Evolutionary conservation across 768 basidiomycete genomes (phyloP), one percentile per base, ranked within the genome.

Genomic region (Podaxis pistillaris): DNA sequence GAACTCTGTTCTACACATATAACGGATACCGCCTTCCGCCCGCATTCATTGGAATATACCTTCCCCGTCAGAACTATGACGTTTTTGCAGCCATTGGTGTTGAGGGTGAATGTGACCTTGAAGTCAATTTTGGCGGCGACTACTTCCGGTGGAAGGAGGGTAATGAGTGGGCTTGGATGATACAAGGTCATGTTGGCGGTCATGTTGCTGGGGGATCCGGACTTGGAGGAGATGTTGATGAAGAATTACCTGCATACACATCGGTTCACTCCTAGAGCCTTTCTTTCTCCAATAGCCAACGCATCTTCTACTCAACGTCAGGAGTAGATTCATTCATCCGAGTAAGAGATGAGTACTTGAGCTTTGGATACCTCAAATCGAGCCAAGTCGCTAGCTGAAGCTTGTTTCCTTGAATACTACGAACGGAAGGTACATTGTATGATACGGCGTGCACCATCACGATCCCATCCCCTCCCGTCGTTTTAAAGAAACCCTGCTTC

Each of bases 71-170:
- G 1, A 65, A 68, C 22, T 71, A 80, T 52, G 89, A 89, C 66
- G 87, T 86, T 15, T 89, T 85, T 69, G 88, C 86, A 7, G 86
- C 86, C 3, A 74, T 89, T 4, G 88, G 88, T 0, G 78, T 89
- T 7, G 79, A 80, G 46, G 86, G 86, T 11, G 69, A 64, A 54
- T 83, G 80, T 59, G 80, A 81, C 17, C 76, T 86, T 24, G 78
- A 85, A 62, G 83, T 90, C 9, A 90, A 89, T 68, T 90, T 90
- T 74, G 88, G 89, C 0, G 81, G 78, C 0, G 81, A 80, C n/a
- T 47, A 70, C 28, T 88, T 89, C 66, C 74, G 68, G 60, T 89
- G 88, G 88, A 74, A 75, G 67, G 86, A 83, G 60, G 89, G 81
- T 1, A 89, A 87, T 65, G 82, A 87, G 64, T 85, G 82, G 81